phyloP scores from a whole-genome alignment of 139 green algal genomes.

The Tetraselmis chui region DNA sequence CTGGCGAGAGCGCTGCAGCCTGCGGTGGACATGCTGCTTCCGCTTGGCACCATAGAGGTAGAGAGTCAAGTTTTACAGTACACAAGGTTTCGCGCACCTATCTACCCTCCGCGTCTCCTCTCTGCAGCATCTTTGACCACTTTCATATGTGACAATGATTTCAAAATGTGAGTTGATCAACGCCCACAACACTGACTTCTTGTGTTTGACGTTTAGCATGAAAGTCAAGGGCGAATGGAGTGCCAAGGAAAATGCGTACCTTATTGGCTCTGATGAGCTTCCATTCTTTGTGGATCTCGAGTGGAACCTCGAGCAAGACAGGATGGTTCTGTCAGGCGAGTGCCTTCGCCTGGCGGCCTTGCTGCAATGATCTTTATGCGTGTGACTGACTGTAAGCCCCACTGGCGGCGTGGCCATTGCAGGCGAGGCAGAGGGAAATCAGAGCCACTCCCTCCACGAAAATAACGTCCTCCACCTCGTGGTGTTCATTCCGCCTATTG shows the following conservation, averaged over 20 bases:
- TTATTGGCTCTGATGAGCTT: constrained; percentile 21
- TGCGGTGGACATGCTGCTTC: constrained; percentile 12
- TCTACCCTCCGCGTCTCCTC: no score
- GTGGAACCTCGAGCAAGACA: constrained; percentile 25
- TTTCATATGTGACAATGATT: no score
- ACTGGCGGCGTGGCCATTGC: no score
- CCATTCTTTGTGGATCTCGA: constrained; percentile 37
- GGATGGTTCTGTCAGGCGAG: neutral
- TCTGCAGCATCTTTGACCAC: no score
- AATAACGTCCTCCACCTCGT: constrained; percentile 41
- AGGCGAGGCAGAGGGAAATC: neutral
- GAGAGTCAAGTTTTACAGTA: constrained; percentile 15
- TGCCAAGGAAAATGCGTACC: constrained; percentile 8
- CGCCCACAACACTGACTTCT: no score
- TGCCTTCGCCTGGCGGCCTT: no score
- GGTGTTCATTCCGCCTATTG: constrained; percentile 34
- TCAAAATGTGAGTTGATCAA: no score
- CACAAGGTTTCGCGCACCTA: neutral
- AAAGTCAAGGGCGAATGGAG: constrained; percentile 15
- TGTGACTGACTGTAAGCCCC: no score
- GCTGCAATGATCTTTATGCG: no score
- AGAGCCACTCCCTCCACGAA: neutral
- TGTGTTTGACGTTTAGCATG: no score
- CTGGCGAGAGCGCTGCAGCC: neutral
- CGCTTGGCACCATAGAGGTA: constrained; percentile 2